phyloP scores from a whole-genome alignment of 2,329 filamentous ascomycete genomes.

The Trichoderma asperellum region DNA sequence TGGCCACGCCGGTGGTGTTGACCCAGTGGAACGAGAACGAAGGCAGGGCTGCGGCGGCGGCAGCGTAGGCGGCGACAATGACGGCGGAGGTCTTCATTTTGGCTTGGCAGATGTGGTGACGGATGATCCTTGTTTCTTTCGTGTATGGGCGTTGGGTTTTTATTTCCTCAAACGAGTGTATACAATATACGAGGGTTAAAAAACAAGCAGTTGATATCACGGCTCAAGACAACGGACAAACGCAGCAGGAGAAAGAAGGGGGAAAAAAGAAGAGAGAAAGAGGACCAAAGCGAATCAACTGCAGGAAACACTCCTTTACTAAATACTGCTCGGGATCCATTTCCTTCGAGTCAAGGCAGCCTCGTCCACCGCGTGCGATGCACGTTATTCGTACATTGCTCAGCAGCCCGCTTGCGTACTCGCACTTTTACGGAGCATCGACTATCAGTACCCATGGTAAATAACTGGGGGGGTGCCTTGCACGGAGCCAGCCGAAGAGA shows the following conservation, averaged over 20 bases:
- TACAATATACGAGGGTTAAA: not conserved
- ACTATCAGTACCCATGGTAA: slow-evolving; percentile 23
- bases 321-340: slow-evolving; percentile 15
- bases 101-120: not conserved
- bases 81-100: slow-evolving; percentile 26
- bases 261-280: not conserved
- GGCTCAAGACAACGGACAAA: slow-evolving; percentile 9
- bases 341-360: not conserved
- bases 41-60: slow-evolving; percentile 9
- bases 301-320: slow-evolving; percentile 12
- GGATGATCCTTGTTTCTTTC: not conserved
- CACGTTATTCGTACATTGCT: slow-evolving; percentile 8
- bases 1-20: slow-evolving; percentile 8
- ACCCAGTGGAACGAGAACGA: not conserved
- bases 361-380: not conserved
- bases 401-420: slow-evolving; percentile 23
- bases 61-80: slow-evolving; percentile 22
- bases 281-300: not conserved
- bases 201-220: slow-evolving; percentile 12
- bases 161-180: slow-evolving; percentile 1
- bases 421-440: slow-evolving; percentile 11
- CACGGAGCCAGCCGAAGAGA: slow-evolving; percentile 20
- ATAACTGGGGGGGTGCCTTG: slow-evolving; percentile 8
- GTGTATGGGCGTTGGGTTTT: not conserved
- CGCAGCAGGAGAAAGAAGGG: not conserved